These are phyloP conservation scores for Acidiella bohemica DNA, from an alignment of 495 filamentous ascomycete genomes.

Conservation along the genomic window DNA sequence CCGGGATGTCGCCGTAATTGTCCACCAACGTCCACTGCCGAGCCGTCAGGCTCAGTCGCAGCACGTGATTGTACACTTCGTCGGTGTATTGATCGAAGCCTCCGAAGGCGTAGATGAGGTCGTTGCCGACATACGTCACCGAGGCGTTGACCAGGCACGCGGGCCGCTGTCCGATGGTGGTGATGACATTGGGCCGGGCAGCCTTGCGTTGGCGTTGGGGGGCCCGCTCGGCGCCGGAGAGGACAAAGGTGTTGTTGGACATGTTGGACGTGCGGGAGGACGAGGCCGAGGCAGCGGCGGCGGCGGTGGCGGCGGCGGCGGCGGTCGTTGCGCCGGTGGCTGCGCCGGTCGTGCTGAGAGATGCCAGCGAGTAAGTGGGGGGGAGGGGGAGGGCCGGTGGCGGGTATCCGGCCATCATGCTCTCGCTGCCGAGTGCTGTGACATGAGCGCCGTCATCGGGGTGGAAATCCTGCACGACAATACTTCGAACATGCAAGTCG, in stretches of 20 bases:
- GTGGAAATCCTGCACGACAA: no score
- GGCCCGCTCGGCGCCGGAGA: no score
- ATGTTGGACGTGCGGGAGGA: constrained; percentile 28
- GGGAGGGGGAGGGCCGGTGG: constrained; percentile 7
- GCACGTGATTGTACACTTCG: constrained; percentile 97
- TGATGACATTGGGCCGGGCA: constrained; percentile 58
- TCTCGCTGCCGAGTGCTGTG: no score
- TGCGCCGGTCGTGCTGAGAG: no score
- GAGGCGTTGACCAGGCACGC: constrained; percentile 96
- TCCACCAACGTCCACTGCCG: constrained; percentile 91
- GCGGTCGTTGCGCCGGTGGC: no score
- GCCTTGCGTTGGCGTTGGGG: constrained; percentile 56
- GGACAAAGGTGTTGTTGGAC: constrained; percentile 68
- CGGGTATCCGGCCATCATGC: neutral
- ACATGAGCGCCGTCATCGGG: no score
- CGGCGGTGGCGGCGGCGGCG: no score
- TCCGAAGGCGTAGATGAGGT: constrained; percentile 94
- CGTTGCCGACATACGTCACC: constrained; percentile 89
- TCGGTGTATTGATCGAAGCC: constrained; percentile 99
- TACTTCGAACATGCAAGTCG: no score
- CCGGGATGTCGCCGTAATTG: constrained; percentile 97
- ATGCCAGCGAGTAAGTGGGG: no score
- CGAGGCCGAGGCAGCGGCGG: no score
- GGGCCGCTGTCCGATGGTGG: constrained; percentile 65
- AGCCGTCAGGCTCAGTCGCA: constrained; percentile 69